A percentile compares a stretch with the other conserved stretches of the same genome.
phyloP scores from a whole-genome alignment of 2,329 filamentous ascomycete species.

The Pezicula carpinea region DNA sequence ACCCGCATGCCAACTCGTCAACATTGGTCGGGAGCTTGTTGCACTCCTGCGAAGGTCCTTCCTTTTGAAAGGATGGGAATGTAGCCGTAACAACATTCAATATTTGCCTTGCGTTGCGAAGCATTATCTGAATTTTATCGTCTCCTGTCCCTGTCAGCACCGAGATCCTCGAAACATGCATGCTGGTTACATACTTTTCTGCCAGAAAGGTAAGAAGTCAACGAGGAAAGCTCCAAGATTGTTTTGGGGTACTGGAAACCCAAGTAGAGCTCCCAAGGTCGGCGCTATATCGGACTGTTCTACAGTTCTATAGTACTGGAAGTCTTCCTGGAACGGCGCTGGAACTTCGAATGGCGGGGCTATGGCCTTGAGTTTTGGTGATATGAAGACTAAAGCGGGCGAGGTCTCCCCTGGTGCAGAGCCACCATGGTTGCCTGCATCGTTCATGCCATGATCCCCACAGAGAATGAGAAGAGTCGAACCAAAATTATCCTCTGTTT shows the following conservation, averaged over 20 bases:
- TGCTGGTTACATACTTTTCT: constrained; percentile 42
- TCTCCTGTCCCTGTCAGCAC: constrained; percentile 26
- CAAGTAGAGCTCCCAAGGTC: constrained; percentile 79
- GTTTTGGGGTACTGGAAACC: constrained; percentile 84
- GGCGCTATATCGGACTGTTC: constrained; percentile 94
- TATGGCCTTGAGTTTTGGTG: constrained; percentile 68
- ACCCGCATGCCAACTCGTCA: constrained; percentile 64
- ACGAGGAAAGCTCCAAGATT: constrained; percentile 83
- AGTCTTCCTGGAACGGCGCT: constrained; percentile 58
- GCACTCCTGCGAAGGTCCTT: constrained; percentile 21
- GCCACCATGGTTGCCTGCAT: constrained; percentile 93
- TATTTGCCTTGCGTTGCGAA: constrained; percentile 78
- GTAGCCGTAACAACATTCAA: constrained; percentile 70
- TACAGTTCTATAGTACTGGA: constrained; percentile 78
- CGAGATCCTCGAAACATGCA: constrained; percentile 1
- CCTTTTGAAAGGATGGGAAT: constrained; percentile 50
- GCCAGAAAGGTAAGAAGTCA: constrained; percentile 76
- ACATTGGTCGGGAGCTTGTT: constrained; percentile 28
- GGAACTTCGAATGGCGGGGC: constrained; percentile 45
- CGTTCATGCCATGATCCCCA: constrained; percentile 99
- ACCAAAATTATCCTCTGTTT: constrained; percentile 62
- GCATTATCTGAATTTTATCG: constrained; percentile 63
- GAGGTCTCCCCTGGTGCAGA: constrained; percentile 93
- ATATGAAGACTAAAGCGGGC: constrained; percentile 84
- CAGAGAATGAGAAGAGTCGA: constrained; percentile 81